These are phyloP conservation scores for Ascochyta lentis DNA, from an alignment of 2,329 filamentous ascomycete genomes.

Conservation along the genomic window DNA sequence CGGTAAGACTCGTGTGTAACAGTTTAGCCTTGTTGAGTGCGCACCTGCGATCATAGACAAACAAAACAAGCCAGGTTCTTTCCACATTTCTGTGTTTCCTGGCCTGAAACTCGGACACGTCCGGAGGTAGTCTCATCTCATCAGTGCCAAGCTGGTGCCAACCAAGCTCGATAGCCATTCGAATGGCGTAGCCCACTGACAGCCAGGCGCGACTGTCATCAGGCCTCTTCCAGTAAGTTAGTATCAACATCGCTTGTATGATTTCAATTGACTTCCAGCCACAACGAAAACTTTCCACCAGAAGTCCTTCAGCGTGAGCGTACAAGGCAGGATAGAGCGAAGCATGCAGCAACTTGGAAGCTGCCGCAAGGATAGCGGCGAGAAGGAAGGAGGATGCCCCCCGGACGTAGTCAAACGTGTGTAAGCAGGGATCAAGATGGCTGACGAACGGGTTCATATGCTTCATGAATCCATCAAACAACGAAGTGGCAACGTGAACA, in stretches of 20 bases:
- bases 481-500: not conserved
- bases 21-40: not conserved
- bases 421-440: slow-evolving; percentile 4
- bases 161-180: slow-evolving; percentile 18
- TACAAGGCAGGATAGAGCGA: not conserved
- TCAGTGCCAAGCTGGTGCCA: slow-evolving; percentile 11
- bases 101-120: not conserved
- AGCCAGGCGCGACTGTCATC: slow-evolving; percentile 15
- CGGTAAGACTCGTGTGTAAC: not conserved
- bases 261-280: slow-evolving; percentile 3
- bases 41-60: slow-evolving; percentile 13
- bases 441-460: slow-evolving; percentile 9
- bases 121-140: not conserved
- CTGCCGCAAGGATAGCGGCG: not conserved
- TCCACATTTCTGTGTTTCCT: slow-evolving; percentile 1
- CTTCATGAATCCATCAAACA: slow-evolving; percentile 14
- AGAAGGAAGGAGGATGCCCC: not conserved
- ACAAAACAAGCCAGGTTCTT: slow-evolving; percentile 11
- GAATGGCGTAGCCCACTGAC: slow-evolving; percentile 11
- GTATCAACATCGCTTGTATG: slow-evolving; percentile 12
- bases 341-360: not conserved
- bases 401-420: not conserved
- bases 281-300: not conserved
- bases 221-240: slow-evolving; percentile 18
- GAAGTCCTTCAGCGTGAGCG: not conserved